Evolutionary conservation across 768 basidiomycete genomes (phyloP).

Genomic region (Russula griseocarnosa): DNA sequence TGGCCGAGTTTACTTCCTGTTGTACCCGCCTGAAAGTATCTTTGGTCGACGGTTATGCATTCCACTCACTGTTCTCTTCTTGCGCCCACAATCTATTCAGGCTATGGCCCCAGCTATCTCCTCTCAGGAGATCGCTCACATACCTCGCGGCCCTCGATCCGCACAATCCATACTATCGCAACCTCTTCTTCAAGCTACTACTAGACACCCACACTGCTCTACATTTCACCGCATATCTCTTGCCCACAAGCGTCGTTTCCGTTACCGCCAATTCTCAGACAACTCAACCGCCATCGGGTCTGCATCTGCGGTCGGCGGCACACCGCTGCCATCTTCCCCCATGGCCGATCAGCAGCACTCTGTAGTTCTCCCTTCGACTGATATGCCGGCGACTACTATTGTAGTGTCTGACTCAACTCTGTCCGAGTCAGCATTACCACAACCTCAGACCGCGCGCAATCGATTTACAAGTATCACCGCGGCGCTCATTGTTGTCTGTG

Average conservation of each 20-base stretch:
- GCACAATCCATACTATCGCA: background rate
- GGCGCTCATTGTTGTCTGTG: conserved; percentile 15
- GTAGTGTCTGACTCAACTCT: background rate
- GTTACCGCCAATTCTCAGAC: conserved; percentile 6
- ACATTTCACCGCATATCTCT: conserved; percentile 5
- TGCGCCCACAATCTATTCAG: conserved; percentile 20
- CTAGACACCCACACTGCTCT: conserved; percentile 4
- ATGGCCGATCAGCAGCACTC: background rate
- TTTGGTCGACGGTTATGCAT: conserved; percentile 3
- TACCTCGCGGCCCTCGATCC: background rate
- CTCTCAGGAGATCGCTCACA: conserved; percentile 4
- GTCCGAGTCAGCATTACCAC: background rate
- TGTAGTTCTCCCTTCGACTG: background rate
- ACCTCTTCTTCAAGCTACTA: background rate
- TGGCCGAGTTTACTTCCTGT: background rate
- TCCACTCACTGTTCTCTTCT: conserved; percentile 16
- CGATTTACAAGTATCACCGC: conserved; percentile 4
- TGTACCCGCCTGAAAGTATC: background rate
- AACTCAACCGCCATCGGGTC: background rate
- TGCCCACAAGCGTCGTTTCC: conserved; percentile 16
- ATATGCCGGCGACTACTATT: background rate
- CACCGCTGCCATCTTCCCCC: conserved; percentile 3
- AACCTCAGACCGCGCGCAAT: conserved; percentile 6
- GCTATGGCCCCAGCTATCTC: conserved; percentile 21
- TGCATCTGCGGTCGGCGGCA: background rate